Evolutionary conservation across 2,329 filamentous ascomycete species (phyloP), one percentile per base, ranked within the genome.

Genomic region (Xylaria sp.): DNA sequence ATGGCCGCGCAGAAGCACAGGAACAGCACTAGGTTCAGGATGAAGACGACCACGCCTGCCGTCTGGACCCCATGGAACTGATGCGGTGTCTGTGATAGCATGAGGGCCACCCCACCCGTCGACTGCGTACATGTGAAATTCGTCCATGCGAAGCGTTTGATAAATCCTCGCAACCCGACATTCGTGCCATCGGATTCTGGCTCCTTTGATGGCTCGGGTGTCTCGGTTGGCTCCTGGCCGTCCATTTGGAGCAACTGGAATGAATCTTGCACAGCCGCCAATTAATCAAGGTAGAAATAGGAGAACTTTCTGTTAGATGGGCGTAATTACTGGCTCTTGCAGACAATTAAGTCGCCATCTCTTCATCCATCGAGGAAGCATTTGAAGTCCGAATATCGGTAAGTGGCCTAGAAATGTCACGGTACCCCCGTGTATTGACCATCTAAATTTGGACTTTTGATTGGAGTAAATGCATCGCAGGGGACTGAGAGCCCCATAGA

Each of bases 21-120:
- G 75, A 90, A 89, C 28, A 90, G 78, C 12, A 85, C 71, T 2
- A 90, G 75, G 73, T 90, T 86, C 68, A 88, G 75, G 61, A 90
- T 81, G 78, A 86, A 90, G 59, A 90, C 80, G 8, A 86, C 82
- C 25, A 84, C 81, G 2, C 87, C 88, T 49, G 89, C 86, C 2
- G 84, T 84, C 15, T 80, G 74, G 2, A 89, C 79, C 15, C 88
- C 88, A 1, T 74, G 72, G 77, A 90, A 91, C 51, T 77, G 76
- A 73, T 84, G 85, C n/a, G 88, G 88, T 54, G 83, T 83, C 20
- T 82, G 81, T 25, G 81, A 79, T 15, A 90, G 77, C 4, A 90
- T 80, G n/a, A 84, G 76, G 3, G 87, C 86, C 23, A 90, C 79
- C 1, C 86, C 86, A 51, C 88, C 75, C 2, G 72, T 75, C 7